Evolutionary conservation across 108 stramenopile genomes (phyloP).

Genomic region (Cyclotella kingstonii): DNA sequence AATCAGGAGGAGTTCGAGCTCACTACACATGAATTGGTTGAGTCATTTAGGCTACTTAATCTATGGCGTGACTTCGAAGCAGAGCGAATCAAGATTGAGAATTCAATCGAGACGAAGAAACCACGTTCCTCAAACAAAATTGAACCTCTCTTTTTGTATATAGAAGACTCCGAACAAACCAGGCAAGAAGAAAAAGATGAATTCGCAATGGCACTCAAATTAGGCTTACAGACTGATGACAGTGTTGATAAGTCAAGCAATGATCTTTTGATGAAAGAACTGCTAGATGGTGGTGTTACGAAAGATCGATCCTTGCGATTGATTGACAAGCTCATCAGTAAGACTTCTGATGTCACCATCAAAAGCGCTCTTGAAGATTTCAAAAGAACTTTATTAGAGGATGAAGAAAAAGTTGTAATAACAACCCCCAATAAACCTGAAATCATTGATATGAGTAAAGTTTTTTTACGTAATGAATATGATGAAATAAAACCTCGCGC

Average conservation of each 20-base stretch:
- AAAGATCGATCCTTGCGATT: constrained; percentile 31
- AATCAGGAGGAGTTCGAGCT: constrained; percentile 8
- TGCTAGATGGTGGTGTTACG: constrained; percentile 37
- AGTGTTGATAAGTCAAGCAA: constrained; percentile 32
- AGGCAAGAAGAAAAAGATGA: constrained; percentile 17
- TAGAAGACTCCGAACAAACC: constrained; percentile 25
- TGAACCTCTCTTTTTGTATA: constrained; percentile 33
- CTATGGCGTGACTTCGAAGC: constrained; percentile 28
- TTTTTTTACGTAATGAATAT: background rate
- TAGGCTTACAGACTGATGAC: constrained; percentile 22
- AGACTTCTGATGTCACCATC: constrained; percentile 19
- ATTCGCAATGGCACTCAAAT: constrained; percentile 13
- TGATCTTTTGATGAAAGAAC: constrained; percentile 38
- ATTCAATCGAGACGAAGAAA: constrained; percentile 15
- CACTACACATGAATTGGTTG: constrained; percentile 27
- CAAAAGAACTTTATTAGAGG: constrained; percentile 18
- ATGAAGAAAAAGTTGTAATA: constrained; percentile 6
- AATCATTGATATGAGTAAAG: constrained; percentile 5
- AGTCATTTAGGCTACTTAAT: constrained; percentile 31
- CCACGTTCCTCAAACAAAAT: constrained; percentile 12
- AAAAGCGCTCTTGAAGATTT: constrained; percentile 19
- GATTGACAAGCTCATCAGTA: constrained; percentile 25
- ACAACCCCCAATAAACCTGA: background rate
- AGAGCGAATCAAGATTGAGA: constrained; percentile 13
- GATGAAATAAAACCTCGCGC: too few species aligned